These are phyloP conservation scores for Aspergillus ellipticus DNA, from an alignment of 495 filamentous ascomycete species.

Conservation along the genomic window DNA sequence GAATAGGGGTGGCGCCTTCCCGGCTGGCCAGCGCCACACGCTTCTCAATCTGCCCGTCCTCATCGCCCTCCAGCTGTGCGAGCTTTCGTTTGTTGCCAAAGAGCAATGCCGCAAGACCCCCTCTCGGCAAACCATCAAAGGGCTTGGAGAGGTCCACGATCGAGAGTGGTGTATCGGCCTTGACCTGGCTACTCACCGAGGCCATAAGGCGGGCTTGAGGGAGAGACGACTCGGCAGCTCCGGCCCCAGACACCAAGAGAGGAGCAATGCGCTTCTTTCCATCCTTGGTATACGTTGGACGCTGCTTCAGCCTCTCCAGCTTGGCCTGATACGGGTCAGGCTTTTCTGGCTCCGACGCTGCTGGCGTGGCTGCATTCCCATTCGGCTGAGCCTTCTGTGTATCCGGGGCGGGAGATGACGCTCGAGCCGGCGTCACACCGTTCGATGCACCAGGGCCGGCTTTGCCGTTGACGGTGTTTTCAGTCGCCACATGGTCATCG, in stretches of 20 bases:
- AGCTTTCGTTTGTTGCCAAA: slow-evolving; percentile 91
- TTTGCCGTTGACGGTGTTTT: slow-evolving; percentile 42
- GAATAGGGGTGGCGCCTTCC: slow-evolving; percentile 66
- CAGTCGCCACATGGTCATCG: slow-evolving; percentile 48
- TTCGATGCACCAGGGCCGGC: slow-evolving; percentile 33
- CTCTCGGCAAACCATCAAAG: slow-evolving; percentile 88
- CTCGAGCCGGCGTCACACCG: slow-evolving; percentile 39
- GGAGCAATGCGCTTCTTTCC: slow-evolving; percentile 95
- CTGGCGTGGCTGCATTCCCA: slow-evolving; percentile 29
- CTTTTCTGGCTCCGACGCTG: slow-evolving; percentile 49
- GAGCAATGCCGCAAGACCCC: slow-evolving; percentile 78
- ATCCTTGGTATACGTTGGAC: slow-evolving; percentile 93
- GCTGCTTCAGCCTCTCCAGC: slow-evolving; percentile 77
- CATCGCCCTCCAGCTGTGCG: slow-evolving; percentile 59
- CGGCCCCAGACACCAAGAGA: slow-evolving; percentile 80
- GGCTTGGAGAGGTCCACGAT: slow-evolving; percentile 91
- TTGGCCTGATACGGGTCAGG: slow-evolving; percentile 62
- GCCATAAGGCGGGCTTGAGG: slow-evolving; percentile 80
- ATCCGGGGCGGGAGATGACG: slow-evolving; percentile 33
- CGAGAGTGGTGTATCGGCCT: slow-evolving; percentile 74
- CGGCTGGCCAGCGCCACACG: slow-evolving; percentile 52
- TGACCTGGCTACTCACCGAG: slow-evolving; percentile 53
- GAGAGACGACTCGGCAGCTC: slow-evolving; percentile 78
- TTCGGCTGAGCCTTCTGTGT: slow-evolving; percentile 38
- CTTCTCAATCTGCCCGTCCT: slow-evolving; percentile 65